Conservation (phyloP, 2,329 filamentous ascomycete genomes). For the Alternaria longipes region DNA sequence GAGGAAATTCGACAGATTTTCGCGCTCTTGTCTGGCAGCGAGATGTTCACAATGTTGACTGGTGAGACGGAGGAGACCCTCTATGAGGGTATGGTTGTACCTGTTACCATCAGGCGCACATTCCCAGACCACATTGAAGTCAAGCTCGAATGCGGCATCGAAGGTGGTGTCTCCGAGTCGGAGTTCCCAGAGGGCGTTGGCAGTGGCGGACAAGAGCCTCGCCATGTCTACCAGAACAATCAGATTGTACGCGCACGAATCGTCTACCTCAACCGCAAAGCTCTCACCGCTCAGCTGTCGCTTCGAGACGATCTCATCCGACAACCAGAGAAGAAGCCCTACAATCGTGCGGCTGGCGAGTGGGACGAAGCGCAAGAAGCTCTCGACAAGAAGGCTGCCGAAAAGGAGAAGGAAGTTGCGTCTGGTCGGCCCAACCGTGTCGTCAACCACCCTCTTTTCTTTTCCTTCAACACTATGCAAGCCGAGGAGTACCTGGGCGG, state of each 20-base stretch:
- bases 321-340: slow-evolving; percentile 56
- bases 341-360: slow-evolving; percentile 78
- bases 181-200: slow-evolving; percentile 79
- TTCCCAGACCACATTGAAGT: slow-evolving; percentile 94
- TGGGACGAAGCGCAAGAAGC: slow-evolving; percentile 89
- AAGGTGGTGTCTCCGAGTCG: slow-evolving; percentile 83
- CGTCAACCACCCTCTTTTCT: slow-evolving; percentile 97
- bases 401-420: slow-evolving; percentile 85
- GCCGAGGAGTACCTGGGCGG: slow-evolving; percentile 93
- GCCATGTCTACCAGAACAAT: slow-evolving; percentile 75
- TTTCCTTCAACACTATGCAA: slow-evolving; percentile 88
- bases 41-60: slow-evolving; percentile 96
- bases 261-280: slow-evolving; percentile 84
- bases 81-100: slow-evolving; percentile 88
- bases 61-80: slow-evolving; percentile 89
- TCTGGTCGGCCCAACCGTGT: slow-evolving; percentile 90
- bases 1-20: slow-evolving; percentile 91
- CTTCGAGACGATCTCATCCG: slow-evolving; percentile 83
- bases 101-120: slow-evolving; percentile 85
- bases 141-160: slow-evolving; percentile 92
- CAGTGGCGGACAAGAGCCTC: slow-evolving; percentile 54
- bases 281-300: slow-evolving; percentile 83
- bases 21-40: slow-evolving; percentile 72
- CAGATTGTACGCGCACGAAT: slow-evolving; percentile 92
- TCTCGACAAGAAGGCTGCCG: slow-evolving; percentile 77